Evolutionary conservation across 805 yeast genomes (phyloP).

Genomic region (Schwanniomyces occidentalis): DNA sequence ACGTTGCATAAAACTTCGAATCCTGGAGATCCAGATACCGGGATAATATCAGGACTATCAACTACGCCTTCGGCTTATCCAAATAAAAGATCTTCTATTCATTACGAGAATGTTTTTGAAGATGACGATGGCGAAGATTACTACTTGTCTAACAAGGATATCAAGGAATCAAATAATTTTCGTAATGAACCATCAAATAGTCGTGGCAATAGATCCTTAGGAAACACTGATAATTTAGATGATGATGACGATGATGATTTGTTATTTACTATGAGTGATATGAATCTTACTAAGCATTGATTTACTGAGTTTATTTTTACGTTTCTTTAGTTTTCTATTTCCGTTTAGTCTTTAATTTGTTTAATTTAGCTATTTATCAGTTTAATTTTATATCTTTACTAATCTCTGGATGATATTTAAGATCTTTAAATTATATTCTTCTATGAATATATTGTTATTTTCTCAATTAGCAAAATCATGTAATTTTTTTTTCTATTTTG

Average conservation of each 20-base stretch:
- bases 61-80: constrained; percentile 35
- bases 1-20: constrained; percentile 10
- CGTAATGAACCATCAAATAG: neutral
- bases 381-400: too few relatives aligned
- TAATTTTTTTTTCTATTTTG: too few relatives aligned
- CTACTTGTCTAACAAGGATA: constrained; percentile 8
- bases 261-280: constrained; percentile 72
- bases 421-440: too few relatives aligned
- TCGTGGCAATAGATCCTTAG: constrained; percentile 5
- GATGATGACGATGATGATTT: constrained; percentile 58
- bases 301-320: too few relatives aligned
- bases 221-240: constrained; percentile 6
- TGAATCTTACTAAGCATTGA: constrained; percentile 46
- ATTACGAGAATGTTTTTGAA: constrained; percentile 43
- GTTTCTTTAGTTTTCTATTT: neutral
- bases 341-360: neutral
- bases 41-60: constrained; percentile 25
- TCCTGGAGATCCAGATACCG: neutral
- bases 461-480: too few relatives aligned
- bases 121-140: constrained; percentile 50
- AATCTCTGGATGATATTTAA: too few relatives aligned
- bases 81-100: constrained; percentile 19
- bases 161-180: constrained; percentile 1
- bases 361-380: too few relatives aligned
- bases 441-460: too few relatives aligned